phyloP scores from a whole-genome alignment of 441 rosid genomes.

The Populus trichocarpa region DNA sequence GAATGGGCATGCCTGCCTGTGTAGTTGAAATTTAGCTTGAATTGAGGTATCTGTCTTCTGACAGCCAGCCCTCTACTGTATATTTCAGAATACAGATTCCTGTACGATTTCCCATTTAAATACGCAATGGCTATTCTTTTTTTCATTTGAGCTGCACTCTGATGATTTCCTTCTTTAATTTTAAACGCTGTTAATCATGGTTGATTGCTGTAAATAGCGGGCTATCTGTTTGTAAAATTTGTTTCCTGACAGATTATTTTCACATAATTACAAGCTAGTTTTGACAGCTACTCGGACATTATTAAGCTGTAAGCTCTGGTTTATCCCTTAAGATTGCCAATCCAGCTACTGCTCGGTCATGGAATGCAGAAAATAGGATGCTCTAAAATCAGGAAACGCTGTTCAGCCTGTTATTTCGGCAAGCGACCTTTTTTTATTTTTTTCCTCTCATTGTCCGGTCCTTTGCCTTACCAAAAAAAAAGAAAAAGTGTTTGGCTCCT shows the following conservation, averaged over 20 bases:
- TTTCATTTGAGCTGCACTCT: background rate
- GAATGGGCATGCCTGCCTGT: slow-evolving; percentile 14
- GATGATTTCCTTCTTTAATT: background rate
- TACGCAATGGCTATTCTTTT: slow-evolving; percentile 26
- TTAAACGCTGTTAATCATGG: too few relatives aligned
- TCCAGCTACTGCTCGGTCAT: background rate
- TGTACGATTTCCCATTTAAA: slow-evolving; percentile 27
- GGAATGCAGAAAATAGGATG: background rate
- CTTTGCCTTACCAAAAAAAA: background rate
- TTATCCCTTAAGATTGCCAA: background rate
- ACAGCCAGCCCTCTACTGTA: slow-evolving; percentile 23
- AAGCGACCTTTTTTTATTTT: too few relatives aligned
- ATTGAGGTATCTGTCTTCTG: slow-evolving; percentile 26
- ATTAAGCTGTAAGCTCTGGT: background rate
- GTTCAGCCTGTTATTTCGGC: background rate
- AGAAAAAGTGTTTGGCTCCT: background rate
- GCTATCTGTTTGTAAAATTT: background rate
- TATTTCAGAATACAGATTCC: slow-evolving; percentile 31
- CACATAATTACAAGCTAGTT: background rate
- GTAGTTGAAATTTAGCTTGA: slow-evolving; percentile 28
- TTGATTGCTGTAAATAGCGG: background rate
- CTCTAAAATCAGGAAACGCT: background rate
- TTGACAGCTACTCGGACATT: background rate
- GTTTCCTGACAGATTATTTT: background rate
- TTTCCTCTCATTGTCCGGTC: background rate